Base-by-base conservation (phyloP, 768 basidiomycete genomes). In the Mycena rebaudengoi region DNA sequence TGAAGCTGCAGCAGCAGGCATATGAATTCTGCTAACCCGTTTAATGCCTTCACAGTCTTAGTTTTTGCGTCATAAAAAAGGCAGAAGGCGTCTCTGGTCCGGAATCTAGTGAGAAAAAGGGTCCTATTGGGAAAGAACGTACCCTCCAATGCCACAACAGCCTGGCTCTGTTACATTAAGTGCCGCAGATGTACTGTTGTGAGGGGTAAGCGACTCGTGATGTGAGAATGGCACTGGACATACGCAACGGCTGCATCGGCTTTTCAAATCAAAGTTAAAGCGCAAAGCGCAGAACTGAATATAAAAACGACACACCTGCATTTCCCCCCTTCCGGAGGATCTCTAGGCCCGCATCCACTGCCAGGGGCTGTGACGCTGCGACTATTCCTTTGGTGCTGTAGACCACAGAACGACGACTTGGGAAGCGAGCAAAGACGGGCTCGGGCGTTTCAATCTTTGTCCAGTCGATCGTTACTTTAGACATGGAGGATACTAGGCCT, bases 61-160 rank as follows among this genome's bases (percentile, higher is more conserved):
- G 88, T 85, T 69, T 87, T 85, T 5, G 92, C 94, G 71, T 98
- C 89, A 70, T 90, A 99, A 80, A 93, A 98, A 20, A 99, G 83
- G 73, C 96, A 97, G 73, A 97, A 97, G 7, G 93, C 94, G 72
- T 95, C 94, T 39, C 93, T 94, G 45, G 21, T 68, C n/a, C 4
- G 26, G 16, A 35, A 28, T 52, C 44, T 52, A 66, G 53, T 56
- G 12, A 49, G 51, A 35, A 29, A 54, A 35, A 13, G 23, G 50
- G 39, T 29, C 16, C 28, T 28, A 10, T 13, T n/a, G 41, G 14
- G 57, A 40, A 14, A 23, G 50, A 20, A 75, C 82, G 65, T 69
- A 91, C 94, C 94, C 94, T 71, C 95, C 96, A 59, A 98, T 94
- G n/a, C 96, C 96, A 74, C 94, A 95, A 65, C 79, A 91, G 69